These are phyloP conservation scores for Dactylellina parvicollis DNA, from an alignment of 2,329 filamentous ascomycete genomes.

Conservation along the genomic window DNA sequence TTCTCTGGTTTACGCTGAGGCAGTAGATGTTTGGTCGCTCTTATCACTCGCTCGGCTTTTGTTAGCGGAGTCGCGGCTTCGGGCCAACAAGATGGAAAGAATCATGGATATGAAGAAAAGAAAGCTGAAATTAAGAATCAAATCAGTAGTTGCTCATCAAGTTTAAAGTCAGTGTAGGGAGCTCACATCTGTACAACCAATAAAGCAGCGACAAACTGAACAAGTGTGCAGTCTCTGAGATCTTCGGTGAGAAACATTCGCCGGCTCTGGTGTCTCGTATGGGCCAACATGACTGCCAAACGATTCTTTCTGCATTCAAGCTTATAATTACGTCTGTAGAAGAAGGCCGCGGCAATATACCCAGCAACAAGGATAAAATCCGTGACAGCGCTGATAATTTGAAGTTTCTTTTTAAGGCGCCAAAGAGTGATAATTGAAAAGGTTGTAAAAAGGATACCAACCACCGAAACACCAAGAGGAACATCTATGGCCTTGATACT, in stretches of 20 bases:
- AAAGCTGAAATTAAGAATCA: background rate
- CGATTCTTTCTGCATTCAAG: background rate
- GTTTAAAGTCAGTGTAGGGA: background rate
- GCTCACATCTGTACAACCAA: constrained; percentile 10
- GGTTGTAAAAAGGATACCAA: background rate
- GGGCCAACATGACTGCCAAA: background rate
- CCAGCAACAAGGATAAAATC: background rate
- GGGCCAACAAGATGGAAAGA: no score
- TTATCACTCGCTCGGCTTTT: no score
- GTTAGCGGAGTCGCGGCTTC: no score
- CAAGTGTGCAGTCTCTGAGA: background rate
- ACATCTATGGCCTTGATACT: background rate
- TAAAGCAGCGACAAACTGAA: background rate
- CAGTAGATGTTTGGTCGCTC: no score
- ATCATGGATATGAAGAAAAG: background rate
- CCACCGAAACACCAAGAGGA: background rate
- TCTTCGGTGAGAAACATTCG: background rate
- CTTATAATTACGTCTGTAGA: constrained; percentile 2
- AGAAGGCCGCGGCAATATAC: background rate
- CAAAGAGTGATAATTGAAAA: background rate
- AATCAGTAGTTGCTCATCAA: background rate
- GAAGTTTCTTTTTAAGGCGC: background rate
- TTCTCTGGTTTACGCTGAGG: no score
- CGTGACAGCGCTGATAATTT: background rate
- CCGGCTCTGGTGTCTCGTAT: background rate